Percentiles rank a stretch among this genome's conserved stretches.
Evolutionary conservation across 768 basidiomycete genomes (phyloP).

Genomic region (Suillus cothurnatus): DNA sequence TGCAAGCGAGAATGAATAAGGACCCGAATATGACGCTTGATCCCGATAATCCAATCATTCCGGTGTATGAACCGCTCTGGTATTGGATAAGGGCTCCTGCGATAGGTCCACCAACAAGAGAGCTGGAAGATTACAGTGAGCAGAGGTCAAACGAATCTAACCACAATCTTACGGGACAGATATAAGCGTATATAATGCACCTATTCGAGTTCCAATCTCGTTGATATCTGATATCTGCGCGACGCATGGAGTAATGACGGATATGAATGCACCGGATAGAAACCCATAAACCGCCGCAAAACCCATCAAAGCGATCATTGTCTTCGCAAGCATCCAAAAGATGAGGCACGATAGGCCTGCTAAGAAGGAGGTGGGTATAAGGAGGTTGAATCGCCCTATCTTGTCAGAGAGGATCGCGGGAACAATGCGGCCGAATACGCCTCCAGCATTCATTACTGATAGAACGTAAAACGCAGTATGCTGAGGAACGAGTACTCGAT

Average conservation of each 20-base stretch:
- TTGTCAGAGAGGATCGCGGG: constrained; percentile 67
- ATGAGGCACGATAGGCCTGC: constrained; percentile 60
- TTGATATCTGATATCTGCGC: constrained; percentile 62
- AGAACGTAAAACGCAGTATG: constrained; percentile 55
- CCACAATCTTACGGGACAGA: constrained; percentile 65
- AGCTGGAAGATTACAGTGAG: constrained; percentile 36
- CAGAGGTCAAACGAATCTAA: background rate
- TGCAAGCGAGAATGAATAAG: constrained; percentile 53
- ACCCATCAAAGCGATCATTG: constrained; percentile 43
- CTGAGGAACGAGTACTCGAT: constrained; percentile 39
- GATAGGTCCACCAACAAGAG: constrained; percentile 63
- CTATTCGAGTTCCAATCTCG: constrained; percentile 65
- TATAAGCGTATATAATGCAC: constrained; percentile 63
- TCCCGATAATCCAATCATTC: constrained; percentile 63
- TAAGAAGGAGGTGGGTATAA: constrained; percentile 62
- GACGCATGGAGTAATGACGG: constrained; percentile 67
- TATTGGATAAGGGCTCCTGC: constrained; percentile 58
- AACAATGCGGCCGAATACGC: constrained; percentile 62
- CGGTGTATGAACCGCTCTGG: constrained; percentile 46
- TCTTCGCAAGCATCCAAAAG: constrained; percentile 55
- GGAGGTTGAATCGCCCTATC: constrained; percentile 67
- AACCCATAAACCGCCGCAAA: constrained; percentile 65
- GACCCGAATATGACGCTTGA: constrained; percentile 61
- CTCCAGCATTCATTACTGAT: constrained; percentile 69
- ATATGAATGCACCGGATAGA: constrained; percentile 68